Base-by-base conservation (phyloP, 2,329 filamentous ascomycete species). In the Venturia effusa region DNA sequence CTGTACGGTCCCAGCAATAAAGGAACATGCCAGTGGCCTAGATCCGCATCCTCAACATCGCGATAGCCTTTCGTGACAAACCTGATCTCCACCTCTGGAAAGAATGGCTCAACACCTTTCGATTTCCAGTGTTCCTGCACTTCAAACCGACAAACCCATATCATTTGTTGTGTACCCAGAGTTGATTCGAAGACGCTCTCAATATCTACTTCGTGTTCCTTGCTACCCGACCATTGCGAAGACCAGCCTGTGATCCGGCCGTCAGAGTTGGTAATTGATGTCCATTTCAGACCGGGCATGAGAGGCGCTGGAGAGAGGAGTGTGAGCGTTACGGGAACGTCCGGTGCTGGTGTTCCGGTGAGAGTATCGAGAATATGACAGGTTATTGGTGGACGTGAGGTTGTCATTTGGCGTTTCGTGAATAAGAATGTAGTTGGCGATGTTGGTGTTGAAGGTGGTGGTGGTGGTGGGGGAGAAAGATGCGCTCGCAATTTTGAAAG, bases 291-390 rank as follows among this genome's bases (percentile, higher is more conserved):
- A 73, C 59, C 72, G 69, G 34, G 72, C 70, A 1, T 39, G 15
- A 41, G 24, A 34, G 32, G 30, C 4, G 68, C 66, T 37, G 67
- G 67, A 62, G 69, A 68, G 67, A 76, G 60, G 30, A 80, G 73
- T 60, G 85, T 76, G 27, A 92, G 83, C 63, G 82, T 84, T 64
- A 92, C 88, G 67, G 81, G 80, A 70, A 94, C 83, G 67, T 80
- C 79, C 64, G 80, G 75, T 19, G 84, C 90, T 27, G 90, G 90
- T 64, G 81, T 82, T 71, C 90, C 90, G 66, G 83, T 78, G n/a
- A 85, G 83, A 13, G 89, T 93, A 80, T 94, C 89, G 74, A 94
- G 89, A 75, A 92, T 84, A 80, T 94, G 90, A 80, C 89, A 93
- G 74, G 90, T 93, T 71, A 94, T 93, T 72, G 84, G 84, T 68